Evolutionary conservation across 2,329 filamentous ascomycete species (phyloP).

Genomic region (Phialocephala sp.): DNA sequence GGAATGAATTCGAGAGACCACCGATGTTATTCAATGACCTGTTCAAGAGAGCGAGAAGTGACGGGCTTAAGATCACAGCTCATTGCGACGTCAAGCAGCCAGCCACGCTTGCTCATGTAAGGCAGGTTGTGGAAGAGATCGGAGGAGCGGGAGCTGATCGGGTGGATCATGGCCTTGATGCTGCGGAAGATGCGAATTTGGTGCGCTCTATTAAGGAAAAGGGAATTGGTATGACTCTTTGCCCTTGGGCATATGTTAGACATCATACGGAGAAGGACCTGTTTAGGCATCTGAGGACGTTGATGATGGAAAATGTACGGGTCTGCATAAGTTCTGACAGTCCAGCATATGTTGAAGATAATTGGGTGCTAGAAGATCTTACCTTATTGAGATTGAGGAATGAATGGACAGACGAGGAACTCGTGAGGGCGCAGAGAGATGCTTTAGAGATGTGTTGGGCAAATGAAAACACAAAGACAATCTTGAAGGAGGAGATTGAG

Average conservation of each 20-base stretch:
- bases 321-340: constrained; percentile 52
- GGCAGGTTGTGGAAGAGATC: constrained; percentile 51
- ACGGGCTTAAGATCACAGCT: constrained; percentile 65
- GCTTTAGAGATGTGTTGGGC: constrained; percentile 56
- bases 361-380: constrained; percentile 56
- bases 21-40: constrained; percentile 64
- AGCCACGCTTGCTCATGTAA: constrained; percentile 69
- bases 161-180: constrained; percentile 74
- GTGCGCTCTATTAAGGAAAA: constrained; percentile 43
- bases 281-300: constrained; percentile 49
- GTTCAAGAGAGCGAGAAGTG: constrained; percentile 58
- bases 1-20: constrained; percentile 59
- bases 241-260: constrained; percentile 73
- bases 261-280: constrained; percentile 46
- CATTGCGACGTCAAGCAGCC: constrained; percentile 72
- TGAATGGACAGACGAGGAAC: constrained; percentile 48
- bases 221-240: constrained; percentile 68
- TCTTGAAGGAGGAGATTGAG: constrained; percentile 10
- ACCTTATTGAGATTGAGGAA: constrained; percentile 50
- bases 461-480: constrained; percentile 11
- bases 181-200: constrained; percentile 61
- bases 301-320: constrained; percentile 50
- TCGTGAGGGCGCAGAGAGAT: constrained; percentile 49
- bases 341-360: constrained; percentile 54
- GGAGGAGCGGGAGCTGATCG: constrained; percentile 64